Evolutionary conservation across 306 rosid species (phyloP), one percentile per base, ranked within the genome.

Genomic region (Boehmeria nivea): DNA sequence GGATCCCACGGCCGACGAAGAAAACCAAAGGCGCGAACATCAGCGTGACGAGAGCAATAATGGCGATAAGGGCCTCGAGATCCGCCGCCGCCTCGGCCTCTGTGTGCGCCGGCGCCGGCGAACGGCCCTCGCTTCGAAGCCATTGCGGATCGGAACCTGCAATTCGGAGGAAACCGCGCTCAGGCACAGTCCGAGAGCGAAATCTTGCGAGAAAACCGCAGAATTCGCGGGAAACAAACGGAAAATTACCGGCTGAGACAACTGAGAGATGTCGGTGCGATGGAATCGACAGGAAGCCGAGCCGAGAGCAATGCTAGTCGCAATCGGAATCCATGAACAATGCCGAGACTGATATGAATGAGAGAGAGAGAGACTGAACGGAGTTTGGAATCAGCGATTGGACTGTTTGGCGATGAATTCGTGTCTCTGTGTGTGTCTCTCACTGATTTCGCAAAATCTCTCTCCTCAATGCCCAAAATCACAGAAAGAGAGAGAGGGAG

Each of bases 1-100:
- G 80, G 68, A 84, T 58, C 8, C 81, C 85, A n/a, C 78, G 74
- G 43, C 80, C 63, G 60, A 87, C 18, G 73, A 91, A 84, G 89
- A 91, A 84, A 57, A 80, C 21, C 47, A 67, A 12, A 0, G 96
- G 87, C 13, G 64, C 74, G 13, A 90, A 76, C 64, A 91, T 76
- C 72, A 91, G 48, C 51, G 78, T 69, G 31, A 84, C 64, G 44
- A 82, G 77, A 38, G 75, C 38, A 66, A 84, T 59, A 48, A 57
- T 52, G 42, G 82, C 63, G 26, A 80, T 14, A 28, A n/a, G 84
- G 65, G 48, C 80, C 71, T 64, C 76, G 74, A 55, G 83, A 77
- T 73, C 79, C 84, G 11, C 64, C 68, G 24, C 60, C 69, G 61
- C 69, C 76, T 61, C 89, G 65, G 59, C 18, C 73, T 60, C 80